Base-by-base conservation (phyloP, 192 early-diverging fungal species). In the Umbelopsis sp. region DNA sequence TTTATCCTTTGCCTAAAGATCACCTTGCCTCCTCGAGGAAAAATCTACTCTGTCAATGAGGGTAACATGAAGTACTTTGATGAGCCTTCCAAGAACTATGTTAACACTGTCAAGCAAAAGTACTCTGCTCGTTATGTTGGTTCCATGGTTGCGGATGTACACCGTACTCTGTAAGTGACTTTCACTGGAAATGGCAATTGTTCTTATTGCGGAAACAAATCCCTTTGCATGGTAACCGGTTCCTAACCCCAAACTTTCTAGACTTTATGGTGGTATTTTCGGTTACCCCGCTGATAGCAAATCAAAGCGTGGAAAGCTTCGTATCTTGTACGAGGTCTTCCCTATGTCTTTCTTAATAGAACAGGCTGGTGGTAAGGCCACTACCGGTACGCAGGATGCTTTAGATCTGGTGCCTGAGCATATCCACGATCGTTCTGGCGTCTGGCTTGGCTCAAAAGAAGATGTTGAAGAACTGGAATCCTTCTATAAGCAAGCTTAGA, bases 41-140 rank as follows among this genome's bases (percentile, higher is more conserved):
- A 99, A 86, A 99, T 99, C 77, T 99, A 97, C 85, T 97, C 97
- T 43, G 88, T 97, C 75, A 99, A 99, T 77, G 97, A 99, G 78
- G 97, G 97, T 51, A 96, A 99, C 82, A 90, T 93, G 66, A 85
- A 93, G 74, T 94, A 93, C 77, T 99, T 94, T 86, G 90, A 97
- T 84, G 82, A 84, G 36, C 88, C 95, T 32, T 91, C 92, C 76
- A 91, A 89, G 65, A 91, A 90, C 45, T 99, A 99, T 84, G 89
- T 99, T 71, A 86, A 95, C 74, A 81, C 88, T 7, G 74, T 99
- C 81, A 99, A 99, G 85, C 93, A 89, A 83, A 93, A 93, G 20
- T 98, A 98, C 84, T 91, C 90, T 29, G 94, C 95, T 32, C 92
- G 97, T 76, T 98, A 98, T 82, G 94, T 98, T 32, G 97, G 97